phyloP scores from a whole-genome alignment of 2,329 filamentous ascomycete genomes.

The Apiospora aurea region DNA sequence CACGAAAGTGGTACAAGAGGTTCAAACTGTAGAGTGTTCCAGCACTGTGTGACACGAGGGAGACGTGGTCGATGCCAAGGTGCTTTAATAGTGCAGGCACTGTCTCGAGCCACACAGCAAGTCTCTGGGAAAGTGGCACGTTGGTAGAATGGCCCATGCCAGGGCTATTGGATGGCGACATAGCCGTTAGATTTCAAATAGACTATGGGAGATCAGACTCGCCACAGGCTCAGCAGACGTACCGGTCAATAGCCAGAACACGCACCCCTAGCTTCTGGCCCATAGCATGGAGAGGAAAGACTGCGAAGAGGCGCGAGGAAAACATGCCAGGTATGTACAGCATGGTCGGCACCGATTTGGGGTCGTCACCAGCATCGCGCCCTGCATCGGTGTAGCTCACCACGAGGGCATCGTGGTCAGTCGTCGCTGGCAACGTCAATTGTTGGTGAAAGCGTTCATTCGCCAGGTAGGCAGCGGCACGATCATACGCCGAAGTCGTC shows the following conservation, averaged over 20 bases:
- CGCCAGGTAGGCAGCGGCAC: slow-evolving; percentile 22
- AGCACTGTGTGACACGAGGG: slow-evolving; percentile 34
- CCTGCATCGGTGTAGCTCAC: slow-evolving; percentile 30
- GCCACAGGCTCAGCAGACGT: slow-evolving; percentile 40
- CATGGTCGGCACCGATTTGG: slow-evolving; percentile 24
- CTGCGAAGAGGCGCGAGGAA: slow-evolving; percentile 27
- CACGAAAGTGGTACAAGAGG: slow-evolving; percentile 34
- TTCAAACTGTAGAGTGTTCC: slow-evolving; percentile 36
- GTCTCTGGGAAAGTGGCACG: slow-evolving; percentile 32
- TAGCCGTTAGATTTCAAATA: slow-evolving; percentile 42
- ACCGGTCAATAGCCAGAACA: slow-evolving; percentile 37
- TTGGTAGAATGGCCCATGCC: slow-evolving; percentile 45
- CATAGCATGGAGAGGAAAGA: slow-evolving; percentile 27
- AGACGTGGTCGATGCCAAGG: slow-evolving; percentile 40
- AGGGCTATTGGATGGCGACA: slow-evolving; percentile 30
- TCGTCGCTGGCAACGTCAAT: slow-evolving; percentile 30
- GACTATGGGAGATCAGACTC: slow-evolving; percentile 38
- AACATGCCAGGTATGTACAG: slow-evolving; percentile 35
- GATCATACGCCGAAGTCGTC: neutral
- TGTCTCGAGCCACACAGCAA: slow-evolving; percentile 41
- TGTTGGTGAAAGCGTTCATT: slow-evolving; percentile 29
- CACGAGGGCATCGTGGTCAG: slow-evolving; percentile 30
- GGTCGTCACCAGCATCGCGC: neutral
- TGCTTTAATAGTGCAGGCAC: slow-evolving; percentile 43
- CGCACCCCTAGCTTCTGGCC: slow-evolving; percentile 29